phyloP scores from a whole-genome alignment of 352 stramenopile genomes.

The Aphanomyces cochlioides region DNA sequence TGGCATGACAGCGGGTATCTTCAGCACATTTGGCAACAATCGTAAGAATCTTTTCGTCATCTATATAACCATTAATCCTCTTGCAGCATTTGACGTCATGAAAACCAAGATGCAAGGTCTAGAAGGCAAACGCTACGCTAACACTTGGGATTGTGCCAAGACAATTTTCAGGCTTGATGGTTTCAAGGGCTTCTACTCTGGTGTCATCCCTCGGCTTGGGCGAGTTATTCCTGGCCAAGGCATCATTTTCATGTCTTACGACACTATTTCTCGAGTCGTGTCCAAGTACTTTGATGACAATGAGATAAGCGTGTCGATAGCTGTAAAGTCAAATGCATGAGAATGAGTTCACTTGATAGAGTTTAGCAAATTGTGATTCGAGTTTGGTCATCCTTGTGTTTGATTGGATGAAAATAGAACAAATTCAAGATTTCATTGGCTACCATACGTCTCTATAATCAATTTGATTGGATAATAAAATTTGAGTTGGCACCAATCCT shows the following conservation, averaged over 20 bases:
- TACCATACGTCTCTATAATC: neutral
- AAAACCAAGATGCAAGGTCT: slow-evolving; percentile 84
- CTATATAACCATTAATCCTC: slow-evolving; percentile 27
- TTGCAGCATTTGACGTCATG: slow-evolving; percentile 73
- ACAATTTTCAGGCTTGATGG: slow-evolving; percentile 89
- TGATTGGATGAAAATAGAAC: neutral
- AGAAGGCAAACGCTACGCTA: slow-evolving; percentile 63
- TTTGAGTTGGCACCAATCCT: slow-evolving; percentile 11
- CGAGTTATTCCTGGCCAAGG: slow-evolving; percentile 95
- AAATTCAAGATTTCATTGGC: neutral
- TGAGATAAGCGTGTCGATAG: neutral
- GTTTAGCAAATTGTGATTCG: no score
- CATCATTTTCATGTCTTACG: slow-evolving; percentile 96
- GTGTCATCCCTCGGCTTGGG: slow-evolving; percentile 88
- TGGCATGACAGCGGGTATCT: slow-evolving; percentile 94
- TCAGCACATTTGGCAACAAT: slow-evolving; percentile 96
- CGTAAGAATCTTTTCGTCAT: slow-evolving; percentile 57
- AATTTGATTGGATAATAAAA: slow-evolving; percentile 6
- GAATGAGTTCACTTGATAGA: no score
- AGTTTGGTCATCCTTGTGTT: neutral
- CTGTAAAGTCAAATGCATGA: slow-evolving; percentile 13
- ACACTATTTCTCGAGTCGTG: slow-evolving; percentile 65
- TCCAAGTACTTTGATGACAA: slow-evolving; percentile 49
- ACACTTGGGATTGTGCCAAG: slow-evolving; percentile 87
- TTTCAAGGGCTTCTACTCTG: slow-evolving; percentile 88